phyloP scores from a whole-genome alignment of 345 rosid genomes.

The Ailanthus altissimus region DNA sequence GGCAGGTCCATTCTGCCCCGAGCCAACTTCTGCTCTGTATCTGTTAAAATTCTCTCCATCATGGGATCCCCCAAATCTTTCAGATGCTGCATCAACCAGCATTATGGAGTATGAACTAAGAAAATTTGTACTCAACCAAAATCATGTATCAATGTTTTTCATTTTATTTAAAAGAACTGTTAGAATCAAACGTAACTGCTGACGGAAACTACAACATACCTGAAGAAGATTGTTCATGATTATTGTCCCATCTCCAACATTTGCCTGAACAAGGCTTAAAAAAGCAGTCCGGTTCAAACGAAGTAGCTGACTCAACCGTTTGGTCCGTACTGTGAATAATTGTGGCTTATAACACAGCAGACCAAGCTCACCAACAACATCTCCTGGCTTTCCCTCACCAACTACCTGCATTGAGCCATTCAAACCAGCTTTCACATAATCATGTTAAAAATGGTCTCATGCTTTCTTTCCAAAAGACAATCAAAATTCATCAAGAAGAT shows the following conservation, averaged over 20 bases:
- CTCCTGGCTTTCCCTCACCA: slow-evolving; percentile 65
- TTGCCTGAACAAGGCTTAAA: slow-evolving; percentile 71
- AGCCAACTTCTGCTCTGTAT: slow-evolving; percentile 75
- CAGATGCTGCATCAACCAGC: slow-evolving; percentile 58
- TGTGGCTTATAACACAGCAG: slow-evolving; percentile 91
- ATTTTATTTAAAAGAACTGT: no score
- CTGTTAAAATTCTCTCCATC: slow-evolving; percentile 58
- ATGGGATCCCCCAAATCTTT: slow-evolving; percentile 58
- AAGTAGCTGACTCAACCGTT: slow-evolving; percentile 78
- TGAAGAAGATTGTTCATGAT: slow-evolving; percentile 90
- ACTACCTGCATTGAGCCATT: slow-evolving; percentile 47
- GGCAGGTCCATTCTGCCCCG: slow-evolving; percentile 80
- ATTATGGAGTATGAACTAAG: neutral
- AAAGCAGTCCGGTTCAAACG: slow-evolving; percentile 80
- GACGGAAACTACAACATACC: slow-evolving; percentile 36
- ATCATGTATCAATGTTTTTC: no score
- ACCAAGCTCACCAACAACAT: slow-evolving; percentile 80
- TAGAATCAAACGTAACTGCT: neutral
- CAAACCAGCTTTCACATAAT: slow-evolving; percentile 11
- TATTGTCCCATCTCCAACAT: slow-evolving; percentile 86
- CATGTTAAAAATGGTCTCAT: neutral
- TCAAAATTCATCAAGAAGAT: slow-evolving; percentile 7
- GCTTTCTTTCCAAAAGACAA: slow-evolving; percentile 5
- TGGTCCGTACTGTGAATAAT: slow-evolving; percentile 78
- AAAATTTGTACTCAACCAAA: neutral